Evolutionary conservation across 1,139 yeast genomes (phyloP), one percentile per base, ranked within the genome.

Genomic region (Geotrichum australiense): DNA sequence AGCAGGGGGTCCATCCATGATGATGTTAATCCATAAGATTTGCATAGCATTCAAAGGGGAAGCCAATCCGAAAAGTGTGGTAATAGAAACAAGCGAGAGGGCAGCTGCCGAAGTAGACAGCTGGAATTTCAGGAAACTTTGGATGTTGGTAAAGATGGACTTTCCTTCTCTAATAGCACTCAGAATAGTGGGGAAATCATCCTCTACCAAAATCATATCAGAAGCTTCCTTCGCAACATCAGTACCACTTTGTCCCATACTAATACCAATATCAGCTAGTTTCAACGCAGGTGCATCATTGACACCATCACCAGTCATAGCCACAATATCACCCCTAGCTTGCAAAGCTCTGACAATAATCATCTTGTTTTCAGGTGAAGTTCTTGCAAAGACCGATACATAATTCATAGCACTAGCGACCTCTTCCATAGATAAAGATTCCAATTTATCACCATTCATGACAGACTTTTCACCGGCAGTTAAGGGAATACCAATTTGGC

Each of bases 1-100:
- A 0, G 98, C 98, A 3, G 98, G 98, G 6, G 98, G 98, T 0
- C 98, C 98, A 65, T 91, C 98, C 98, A 91, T 91, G 50, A 91
- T 72, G 46, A 91, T 91, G 60, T 91, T 89, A 59, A 91, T 91
- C 96, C 97, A 91, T 54, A 91, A 69, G 53, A 91, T 91, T 67
- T 91, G 97, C 97, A 91, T 91, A 19, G 98, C 96, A 60, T 91
- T 91, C 53, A 91, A 72, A n/a, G 98, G 98, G 54, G 87, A 89
- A 41, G 96, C 96, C 47, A 89, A 70, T 34, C 87, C 85, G 57
- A 87, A 78, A 44, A 87, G 67, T 1, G 97, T 89, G 2, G 96
- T 74, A 50, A 89, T 68, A 0, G 96, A 96, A 57, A 91, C 80
- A 50, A 91, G 70, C 0, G 95, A 78, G 47, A 91, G 71, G 0